phyloP scores from a whole-genome alignment of 371 early-diverging fungal genomes.

The Apophysomyces elegans region DNA sequence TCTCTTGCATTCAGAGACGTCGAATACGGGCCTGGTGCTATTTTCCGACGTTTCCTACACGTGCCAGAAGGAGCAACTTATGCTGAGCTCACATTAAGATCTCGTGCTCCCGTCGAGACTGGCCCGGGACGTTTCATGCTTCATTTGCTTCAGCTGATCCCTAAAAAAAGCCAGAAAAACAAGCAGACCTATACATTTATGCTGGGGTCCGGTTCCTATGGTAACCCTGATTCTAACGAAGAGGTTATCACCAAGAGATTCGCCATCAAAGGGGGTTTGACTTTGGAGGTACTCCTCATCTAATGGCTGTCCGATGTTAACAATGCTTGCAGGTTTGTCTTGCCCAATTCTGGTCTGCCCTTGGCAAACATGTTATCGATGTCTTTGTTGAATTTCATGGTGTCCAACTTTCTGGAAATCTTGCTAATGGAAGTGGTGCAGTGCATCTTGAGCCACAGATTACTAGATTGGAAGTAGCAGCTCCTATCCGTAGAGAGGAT shows the following conservation, averaged over 20 bases:
- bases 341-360: constrained; percentile 90
- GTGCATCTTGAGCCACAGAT: constrained; percentile 45
- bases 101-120: constrained; percentile 39
- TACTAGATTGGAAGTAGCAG: constrained; percentile 73
- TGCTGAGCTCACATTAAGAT: constrained; percentile 54
- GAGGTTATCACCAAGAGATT: constrained; percentile 62
- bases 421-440: constrained; percentile 65
- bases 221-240: constrained; percentile 65
- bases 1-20: constrained; percentile 60
- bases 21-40: constrained; percentile 77
- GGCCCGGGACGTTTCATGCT: constrained; percentile 66
- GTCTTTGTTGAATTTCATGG: constrained; percentile 85
- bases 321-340: constrained; percentile 40
- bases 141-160: constrained; percentile 74
- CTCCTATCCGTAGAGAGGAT: constrained; percentile 77
- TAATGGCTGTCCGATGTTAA: not conserved
- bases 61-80: constrained; percentile 85
- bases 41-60: constrained; percentile 79
- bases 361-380: constrained; percentile 73
- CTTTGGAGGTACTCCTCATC: constrained; percentile 69
- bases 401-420: constrained; percentile 62
- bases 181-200: constrained; percentile 63
- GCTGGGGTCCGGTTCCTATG: constrained; percentile 67
- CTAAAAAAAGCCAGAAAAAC: constrained; percentile 69
- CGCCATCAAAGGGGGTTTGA: constrained; percentile 72